phyloP scores from a whole-genome alignment of 2,329 filamentous ascomycete species.

The Celoporthe dispersa region DNA sequence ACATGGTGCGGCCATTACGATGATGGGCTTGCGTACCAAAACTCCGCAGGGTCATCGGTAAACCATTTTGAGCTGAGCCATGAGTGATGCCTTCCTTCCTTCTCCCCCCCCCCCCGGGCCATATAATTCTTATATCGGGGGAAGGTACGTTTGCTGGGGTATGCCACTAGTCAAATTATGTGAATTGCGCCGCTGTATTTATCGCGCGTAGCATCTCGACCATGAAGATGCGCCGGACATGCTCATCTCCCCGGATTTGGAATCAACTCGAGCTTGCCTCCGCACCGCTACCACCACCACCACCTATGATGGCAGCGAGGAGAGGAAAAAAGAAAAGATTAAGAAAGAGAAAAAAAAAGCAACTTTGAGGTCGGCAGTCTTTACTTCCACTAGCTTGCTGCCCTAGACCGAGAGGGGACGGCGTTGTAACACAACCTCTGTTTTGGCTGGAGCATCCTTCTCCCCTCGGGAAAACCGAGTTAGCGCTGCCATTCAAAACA shows the following conservation, averaged over 20 bases:
- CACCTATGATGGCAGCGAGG: too few species aligned
- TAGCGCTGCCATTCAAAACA: slow-evolving; percentile 4
- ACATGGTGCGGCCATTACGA: not conserved
- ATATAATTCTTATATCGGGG: not conserved
- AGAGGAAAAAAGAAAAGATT: too few species aligned
- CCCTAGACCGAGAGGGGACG: not conserved
- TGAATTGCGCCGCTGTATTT: not conserved
- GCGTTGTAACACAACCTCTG: not conserved
- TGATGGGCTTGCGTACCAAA: not conserved
- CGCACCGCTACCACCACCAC: not conserved
- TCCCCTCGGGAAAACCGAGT: not conserved
- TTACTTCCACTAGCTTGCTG: not conserved
- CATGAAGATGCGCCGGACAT: not conserved
- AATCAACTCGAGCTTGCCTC: not conserved
- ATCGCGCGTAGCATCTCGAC: not conserved
- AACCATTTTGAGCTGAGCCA: slow-evolving; percentile 1
- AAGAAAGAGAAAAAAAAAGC: too few species aligned
- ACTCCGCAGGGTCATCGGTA: not conserved
- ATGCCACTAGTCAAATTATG: slow-evolving; percentile 6
- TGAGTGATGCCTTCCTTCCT: not conserved
- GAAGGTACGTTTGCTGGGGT: not conserved
- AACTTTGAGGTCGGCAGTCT: not conserved
- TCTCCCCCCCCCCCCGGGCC: too few species aligned
- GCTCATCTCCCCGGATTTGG: not conserved
- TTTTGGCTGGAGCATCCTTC: not conserved